Percentiles rank a stretch among this genome's conserved stretches.
Conservation (phyloP, 768 basidiomycete genomes). For the Amanita muscaria region DNA sequence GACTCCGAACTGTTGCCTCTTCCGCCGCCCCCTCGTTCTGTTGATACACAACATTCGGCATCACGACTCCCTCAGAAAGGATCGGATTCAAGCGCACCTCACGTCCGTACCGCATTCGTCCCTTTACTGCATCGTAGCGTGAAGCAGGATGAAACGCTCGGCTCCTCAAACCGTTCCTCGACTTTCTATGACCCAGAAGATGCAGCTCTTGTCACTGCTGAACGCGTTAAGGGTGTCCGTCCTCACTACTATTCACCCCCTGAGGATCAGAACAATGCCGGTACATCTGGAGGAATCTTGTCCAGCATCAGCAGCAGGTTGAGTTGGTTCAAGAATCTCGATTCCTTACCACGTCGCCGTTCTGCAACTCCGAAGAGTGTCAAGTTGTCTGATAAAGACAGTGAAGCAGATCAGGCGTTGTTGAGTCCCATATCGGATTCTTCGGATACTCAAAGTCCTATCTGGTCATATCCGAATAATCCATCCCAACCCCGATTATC, state of each 20-base stretch:
- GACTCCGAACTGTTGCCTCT: conserved; percentile 25
- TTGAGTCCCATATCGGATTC: conserved; percentile 16
- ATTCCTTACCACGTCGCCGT: conserved; percentile 16
- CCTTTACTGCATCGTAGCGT: conserved; percentile 13
- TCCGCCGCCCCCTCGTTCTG: conserved; percentile 26
- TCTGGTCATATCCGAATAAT: neutral
- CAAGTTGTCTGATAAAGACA: conserved; percentile 32
- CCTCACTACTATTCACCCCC: conserved; percentile 12
- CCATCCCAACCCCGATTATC: neutral
- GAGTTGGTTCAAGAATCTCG: conserved; percentile 50
- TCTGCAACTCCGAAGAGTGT: conserved; percentile 13
- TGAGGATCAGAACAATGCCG: conserved; percentile 12
- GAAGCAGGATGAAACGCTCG: conserved; percentile 14
- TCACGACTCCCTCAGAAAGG: neutral
- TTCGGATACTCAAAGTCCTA: neutral
- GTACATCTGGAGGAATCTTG: conserved; percentile 22
- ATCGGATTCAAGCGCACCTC: neutral
- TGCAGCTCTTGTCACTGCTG: conserved; percentile 45
- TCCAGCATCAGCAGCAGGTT: conserved; percentile 39
- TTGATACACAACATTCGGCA: conserved; percentile 22
- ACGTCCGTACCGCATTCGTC: conserved; percentile 3
- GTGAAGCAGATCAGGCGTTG: conserved; percentile 35
- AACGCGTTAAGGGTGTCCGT: conserved; percentile 33
- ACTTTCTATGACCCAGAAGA: conserved; percentile 28
- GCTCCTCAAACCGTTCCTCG: conserved; percentile 24